Evolutionary conservation across 371 early-diverging fungal species (phyloP), one percentile per base, ranked within the genome.

Genomic region (Agmasoma carcini): DNA sequence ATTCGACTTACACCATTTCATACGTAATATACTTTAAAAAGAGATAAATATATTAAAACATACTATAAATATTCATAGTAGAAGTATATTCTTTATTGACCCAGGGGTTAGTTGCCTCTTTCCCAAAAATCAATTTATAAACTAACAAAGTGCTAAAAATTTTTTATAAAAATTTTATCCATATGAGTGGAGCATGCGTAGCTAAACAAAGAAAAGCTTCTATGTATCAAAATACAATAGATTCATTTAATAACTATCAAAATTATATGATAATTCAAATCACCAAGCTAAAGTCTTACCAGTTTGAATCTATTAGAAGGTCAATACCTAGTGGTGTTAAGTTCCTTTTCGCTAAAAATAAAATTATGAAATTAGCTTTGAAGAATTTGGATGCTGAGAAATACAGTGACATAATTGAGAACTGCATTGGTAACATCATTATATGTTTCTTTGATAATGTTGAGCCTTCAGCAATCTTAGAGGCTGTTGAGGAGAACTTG

Each of bases 301-400:
- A 96, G 81, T 89, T 95, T 87, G 97, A 98, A 83, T 82, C 86
- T 72, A 71, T 91, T 77, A 90, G 94, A 81, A 78, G 81, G 70
- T 76, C 81, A 56, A 82, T 92, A 74, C 85, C 93, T 76, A 85
- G 84, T 49, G 78, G 85, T 54, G 90, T 83, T 67, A 85, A 81
- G 72, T 82, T 96, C 53, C 82, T 98, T 41, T 91, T 95, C 89
- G 97, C 96, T 72, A 98, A 98, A 85, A 98, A 98, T 88, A 95
- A 97, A 77, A 89, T 90, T 85, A 90, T 98, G 55, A 90, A 90
- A 72, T 83, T 86, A 76, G 92, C 87, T 55, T 80, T 98, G 66
- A 81, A 84, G 74, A 80, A 80, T 65, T 69, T 85, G 63, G 78
- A 83, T 68, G 85, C 80, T 78, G 86, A 88, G 73, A 80, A 82